phyloP scores from a whole-genome alignment of 306 rosid species.

The Lathyrus tuberosus region DNA sequence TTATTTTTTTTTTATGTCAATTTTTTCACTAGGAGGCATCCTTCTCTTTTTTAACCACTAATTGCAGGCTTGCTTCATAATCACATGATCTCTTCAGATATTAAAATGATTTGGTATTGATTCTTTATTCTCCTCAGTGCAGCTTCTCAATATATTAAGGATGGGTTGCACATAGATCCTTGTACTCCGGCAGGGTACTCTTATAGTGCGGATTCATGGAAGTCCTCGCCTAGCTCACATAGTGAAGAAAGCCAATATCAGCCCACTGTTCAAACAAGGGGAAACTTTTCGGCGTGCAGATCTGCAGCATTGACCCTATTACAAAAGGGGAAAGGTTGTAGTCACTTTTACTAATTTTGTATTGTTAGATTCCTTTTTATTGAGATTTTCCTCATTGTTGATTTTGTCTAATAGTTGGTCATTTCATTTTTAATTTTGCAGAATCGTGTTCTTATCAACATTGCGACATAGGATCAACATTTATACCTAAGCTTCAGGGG shows the following conservation, averaged over 20 bases:
- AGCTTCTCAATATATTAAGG: conserved; percentile 63
- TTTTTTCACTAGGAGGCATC: conserved; percentile 12
- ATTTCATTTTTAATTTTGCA: conserved; percentile 41
- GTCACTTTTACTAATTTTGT: conserved; percentile 15
- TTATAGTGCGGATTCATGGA: conserved; percentile 48
- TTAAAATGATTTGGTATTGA: conserved; percentile 35
- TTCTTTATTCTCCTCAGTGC: conserved; percentile 53
- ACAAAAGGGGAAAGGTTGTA: conserved; percentile 86
- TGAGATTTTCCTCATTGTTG: conserved; percentile 32
- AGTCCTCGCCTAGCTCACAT: conserved; percentile 56
- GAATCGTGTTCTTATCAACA: conserved; percentile 66
- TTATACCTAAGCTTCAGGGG: conserved; percentile 82
- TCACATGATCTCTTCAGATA: conserved; percentile 8
- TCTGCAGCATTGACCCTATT: conserved; percentile 74
- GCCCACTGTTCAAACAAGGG: conserved; percentile 62
- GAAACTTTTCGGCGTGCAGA: conserved; percentile 93
- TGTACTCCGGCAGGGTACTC: conserved; percentile 86
- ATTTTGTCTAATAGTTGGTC: conserved; percentile 24
- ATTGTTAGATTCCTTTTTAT: conserved; percentile 26
- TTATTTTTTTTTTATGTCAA: neutral
- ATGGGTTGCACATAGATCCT: conserved; percentile 65
- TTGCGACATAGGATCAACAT: conserved; percentile 83
- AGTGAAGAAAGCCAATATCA: conserved; percentile 44
- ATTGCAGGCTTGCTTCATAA: conserved; percentile 8
- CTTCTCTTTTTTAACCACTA: conserved; percentile 16